Conservation (phyloP, 164 flowering plant species). For the Amborella trichopoda region DNA sequence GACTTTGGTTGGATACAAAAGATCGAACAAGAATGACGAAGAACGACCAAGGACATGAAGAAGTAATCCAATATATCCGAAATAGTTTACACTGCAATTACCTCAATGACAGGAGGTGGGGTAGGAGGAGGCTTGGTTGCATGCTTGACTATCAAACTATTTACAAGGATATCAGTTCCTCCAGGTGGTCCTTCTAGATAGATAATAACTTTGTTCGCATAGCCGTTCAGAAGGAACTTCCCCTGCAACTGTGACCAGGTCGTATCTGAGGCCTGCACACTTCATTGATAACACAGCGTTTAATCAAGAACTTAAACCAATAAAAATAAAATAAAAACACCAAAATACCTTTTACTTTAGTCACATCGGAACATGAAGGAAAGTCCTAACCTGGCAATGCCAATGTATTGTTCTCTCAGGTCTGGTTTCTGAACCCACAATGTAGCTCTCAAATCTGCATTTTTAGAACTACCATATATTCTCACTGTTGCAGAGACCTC, state of each 20-base stretch:
- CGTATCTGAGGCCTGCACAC: constrained; percentile 83
- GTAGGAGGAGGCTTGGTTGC: constrained; percentile 70
- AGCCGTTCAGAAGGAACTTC: constrained; percentile 70
- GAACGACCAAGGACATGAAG: too few species aligned
- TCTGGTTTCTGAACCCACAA: constrained; percentile 68
- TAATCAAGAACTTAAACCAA: background rate
- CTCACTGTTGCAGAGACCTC: constrained; percentile 62
- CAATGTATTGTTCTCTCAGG: constrained; percentile 71
- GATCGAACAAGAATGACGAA: too few species aligned
- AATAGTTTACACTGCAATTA: constrained; percentile 13
- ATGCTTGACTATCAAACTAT: constrained; percentile 64
- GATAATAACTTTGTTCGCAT: constrained; percentile 57
- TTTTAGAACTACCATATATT: constrained; percentile 50
- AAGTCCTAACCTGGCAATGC: constrained; percentile 57
- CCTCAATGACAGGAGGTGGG: constrained; percentile 70
- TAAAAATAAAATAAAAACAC: background rate
- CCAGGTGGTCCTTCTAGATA: constrained; percentile 91
- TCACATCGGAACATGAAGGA: too few species aligned
- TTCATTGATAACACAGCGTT: constrained; percentile 10
- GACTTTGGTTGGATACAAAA: too few species aligned
- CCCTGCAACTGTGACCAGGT: constrained; percentile 81
- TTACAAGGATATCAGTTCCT: constrained; percentile 89
- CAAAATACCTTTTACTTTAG: background rate
- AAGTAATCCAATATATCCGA: too few species aligned
- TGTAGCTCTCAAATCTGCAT: constrained; percentile 53